phyloP scores from a whole-genome alignment of 1,139 yeast species.

The Magnusiomyces suaveolens region DNA sequence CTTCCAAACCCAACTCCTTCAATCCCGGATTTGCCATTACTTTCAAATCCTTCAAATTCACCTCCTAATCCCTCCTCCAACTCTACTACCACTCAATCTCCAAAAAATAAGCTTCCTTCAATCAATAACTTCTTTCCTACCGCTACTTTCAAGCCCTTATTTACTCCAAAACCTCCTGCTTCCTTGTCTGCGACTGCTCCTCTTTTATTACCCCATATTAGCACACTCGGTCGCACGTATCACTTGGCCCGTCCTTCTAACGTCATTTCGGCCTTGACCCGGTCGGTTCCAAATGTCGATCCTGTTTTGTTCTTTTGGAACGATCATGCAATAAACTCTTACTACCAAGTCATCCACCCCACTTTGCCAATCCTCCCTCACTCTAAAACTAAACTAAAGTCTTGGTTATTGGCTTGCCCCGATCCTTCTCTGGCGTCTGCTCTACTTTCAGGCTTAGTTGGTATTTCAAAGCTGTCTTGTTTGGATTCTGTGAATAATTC shows the following conservation, averaged over 20 bases:
- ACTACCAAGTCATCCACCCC: slow-evolving; percentile 34
- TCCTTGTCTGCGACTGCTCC: slow-evolving; percentile 2
- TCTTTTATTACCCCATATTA: slow-evolving; percentile 1
- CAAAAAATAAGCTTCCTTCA: not conserved
- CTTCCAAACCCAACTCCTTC: too few species aligned
- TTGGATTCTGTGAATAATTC: too few species aligned
- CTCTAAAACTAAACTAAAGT: slow-evolving; percentile 26
- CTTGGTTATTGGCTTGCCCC: slow-evolving; percentile 26
- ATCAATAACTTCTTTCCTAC: not conserved
- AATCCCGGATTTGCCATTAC: too few species aligned
- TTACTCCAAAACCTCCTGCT: not conserved
- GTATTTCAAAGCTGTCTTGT: slow-evolving; percentile 9
- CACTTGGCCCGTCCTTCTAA: not conserved
- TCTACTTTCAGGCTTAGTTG: slow-evolving; percentile 19
- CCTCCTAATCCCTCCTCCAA: too few species aligned
- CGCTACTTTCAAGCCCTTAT: not conserved
- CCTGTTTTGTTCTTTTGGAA: slow-evolving; percentile 20
- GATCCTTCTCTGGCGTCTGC: slow-evolving; percentile 20
- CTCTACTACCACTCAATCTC: too few species aligned
- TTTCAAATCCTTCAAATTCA: too few species aligned
- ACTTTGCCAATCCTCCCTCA: slow-evolving; percentile 35
- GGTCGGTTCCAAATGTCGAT: not conserved
- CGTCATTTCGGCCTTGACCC: too few species aligned
- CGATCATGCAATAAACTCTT: slow-evolving; percentile 31
- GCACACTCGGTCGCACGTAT: not conserved